Percentiles rank a stretch among this genome's conserved stretches.
Evolutionary conservation across 345 rosid genomes (phyloP).

Genomic region (Noccaea caerulescens): DNA sequence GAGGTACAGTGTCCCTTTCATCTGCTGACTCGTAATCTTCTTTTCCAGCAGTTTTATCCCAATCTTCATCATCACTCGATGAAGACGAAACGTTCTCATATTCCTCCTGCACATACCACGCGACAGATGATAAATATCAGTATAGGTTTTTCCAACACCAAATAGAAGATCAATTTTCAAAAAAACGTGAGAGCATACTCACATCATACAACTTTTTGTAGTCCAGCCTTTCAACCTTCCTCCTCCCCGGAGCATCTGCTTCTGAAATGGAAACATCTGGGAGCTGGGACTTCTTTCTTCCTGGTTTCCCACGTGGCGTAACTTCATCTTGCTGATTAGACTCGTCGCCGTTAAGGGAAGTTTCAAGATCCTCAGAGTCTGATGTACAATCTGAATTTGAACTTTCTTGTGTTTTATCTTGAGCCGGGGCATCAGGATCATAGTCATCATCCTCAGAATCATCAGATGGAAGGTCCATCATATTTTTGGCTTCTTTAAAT

Average conservation of each 20-base stretch:
- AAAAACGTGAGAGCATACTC: constrained; percentile 44
- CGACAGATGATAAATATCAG: constrained; percentile 30
- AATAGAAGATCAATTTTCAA: constrained; percentile 9
- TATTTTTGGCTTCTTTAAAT: constrained; percentile 43
- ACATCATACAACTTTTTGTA: constrained; percentile 90
- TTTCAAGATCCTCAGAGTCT: constrained; percentile 73
- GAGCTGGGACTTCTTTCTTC: constrained; percentile 38
- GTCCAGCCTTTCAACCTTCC: constrained; percentile 74
- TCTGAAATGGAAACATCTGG: constrained; percentile 46
- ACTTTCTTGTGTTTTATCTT: constrained; percentile 52
- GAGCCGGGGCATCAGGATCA: constrained; percentile 64
- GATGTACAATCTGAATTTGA: constrained; percentile 80
- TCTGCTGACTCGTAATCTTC: constrained; percentile 42
- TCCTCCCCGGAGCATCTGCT: constrained; percentile 56
- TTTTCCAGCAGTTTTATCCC: constrained; percentile 49
- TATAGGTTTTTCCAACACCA: constrained; percentile 23
- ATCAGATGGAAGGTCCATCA: constrained; percentile 71
- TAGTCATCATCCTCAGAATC: constrained; percentile 90
- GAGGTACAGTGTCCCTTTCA: constrained; percentile 41
- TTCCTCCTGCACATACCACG: constrained; percentile 63
- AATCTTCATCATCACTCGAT: constrained; percentile 72
- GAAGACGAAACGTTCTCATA: constrained; percentile 58
- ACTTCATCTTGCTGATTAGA: constrained; percentile 48
- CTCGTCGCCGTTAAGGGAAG: constrained; percentile 40
- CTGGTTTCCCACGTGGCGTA: constrained; percentile 27